Evolutionary conservation across 2,329 filamentous ascomycete genomes (phyloP), one percentile per base, ranked within the genome.

Genomic region (Tolypocladium guangdongense): DNA sequence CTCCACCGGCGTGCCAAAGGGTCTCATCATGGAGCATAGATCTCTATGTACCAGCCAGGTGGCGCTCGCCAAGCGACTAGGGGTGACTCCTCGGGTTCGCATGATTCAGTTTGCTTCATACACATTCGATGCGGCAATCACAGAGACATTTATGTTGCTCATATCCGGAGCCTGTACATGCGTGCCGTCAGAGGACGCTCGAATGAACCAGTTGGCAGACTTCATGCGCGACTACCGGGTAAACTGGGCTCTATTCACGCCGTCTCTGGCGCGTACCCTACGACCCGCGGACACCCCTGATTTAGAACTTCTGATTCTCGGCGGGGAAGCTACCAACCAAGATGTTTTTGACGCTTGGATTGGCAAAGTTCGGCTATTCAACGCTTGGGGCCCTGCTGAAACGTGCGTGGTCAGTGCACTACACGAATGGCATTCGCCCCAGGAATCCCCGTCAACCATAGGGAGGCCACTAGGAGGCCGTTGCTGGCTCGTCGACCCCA

Each of bases 341-440:
- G 50, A 52, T 32, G 46, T 59, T 4, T 24, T 56, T 11, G 53
- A 54, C 3, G 32, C n/a, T 6, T 59, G 54, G 57, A 24, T 48
- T 20, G 54, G 52, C 8, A 41, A 50, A 10, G 52, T 53, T 22
- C 48, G 43, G 2, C 33, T 59, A 4, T 11, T 58, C 35, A 58
- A 59, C 30, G 52, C 27, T 16, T 59, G 57, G 43, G 57, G 57
- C 2, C 57, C 57, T 5, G 54, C 56, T 1, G 57, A 54, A 20
- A 51, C 52, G 2, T 33, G 39, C 16, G 41, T 51, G 4, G 47
- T 51, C 41, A 54, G 49, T 27, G 39, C 49, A 4, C 11, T 55
- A 2, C 46, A 52, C 8, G 53, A 55, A n/a, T 52, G 49, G 39
- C 32, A 35, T 32, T 32, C 55, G 2, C 20, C 36, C n/a, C 24